Base-by-base conservation (phyloP, 2,329 filamentous ascomycete species). In the Pestalotiopsis sp. region DNA sequence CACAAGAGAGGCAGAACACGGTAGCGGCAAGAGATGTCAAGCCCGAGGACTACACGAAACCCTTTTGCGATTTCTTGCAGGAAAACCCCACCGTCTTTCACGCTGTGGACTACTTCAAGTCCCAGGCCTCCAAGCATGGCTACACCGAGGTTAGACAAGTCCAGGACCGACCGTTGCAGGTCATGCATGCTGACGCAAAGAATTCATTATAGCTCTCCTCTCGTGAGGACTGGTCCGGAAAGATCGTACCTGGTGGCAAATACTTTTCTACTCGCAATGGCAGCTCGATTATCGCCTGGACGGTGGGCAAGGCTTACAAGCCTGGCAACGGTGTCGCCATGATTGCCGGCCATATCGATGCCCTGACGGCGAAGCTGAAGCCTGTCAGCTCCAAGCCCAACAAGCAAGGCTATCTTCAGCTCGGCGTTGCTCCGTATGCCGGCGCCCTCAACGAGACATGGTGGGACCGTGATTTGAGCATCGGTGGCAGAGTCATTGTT, bases 21-120 rank as follows among this genome's bases (percentile, higher is more conserved):
- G 65, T 64, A 2, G 61, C 38, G 5, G 61, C 61, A 4, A 45
- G 41, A 31, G 61, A 68, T 2, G 65, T 73, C 13, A 82, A 83
- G 66, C 87, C 90, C 4, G 90, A 90, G 75, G 86, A 85, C 69
- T 97, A 94, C 79, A 92, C 93, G 9, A 86, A 94, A 81, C 93
- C 94, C 0, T 98, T 97, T 79, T 91, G 92, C 78, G 87, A 93
- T 66, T 98, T 98, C 78, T 88, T 98, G 83, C 92, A 90, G 59
- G 87, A 92, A 71, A 97, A 98, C 78, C 96, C 96, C 0, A 98
- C 96, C 9, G 89, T 98, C 61, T 99, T 97, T 80, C 96, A 99
- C 77, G 90, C 93, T 1, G 94, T 98, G 36, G 88, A 90, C 69
- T 89, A 93, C 74, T 93, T 97, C 78, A 90, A 91, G 75, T 84